Evolutionary conservation across 2,329 filamentous ascomycete genomes (phyloP).

Genomic region (Fusarium napiforme): DNA sequence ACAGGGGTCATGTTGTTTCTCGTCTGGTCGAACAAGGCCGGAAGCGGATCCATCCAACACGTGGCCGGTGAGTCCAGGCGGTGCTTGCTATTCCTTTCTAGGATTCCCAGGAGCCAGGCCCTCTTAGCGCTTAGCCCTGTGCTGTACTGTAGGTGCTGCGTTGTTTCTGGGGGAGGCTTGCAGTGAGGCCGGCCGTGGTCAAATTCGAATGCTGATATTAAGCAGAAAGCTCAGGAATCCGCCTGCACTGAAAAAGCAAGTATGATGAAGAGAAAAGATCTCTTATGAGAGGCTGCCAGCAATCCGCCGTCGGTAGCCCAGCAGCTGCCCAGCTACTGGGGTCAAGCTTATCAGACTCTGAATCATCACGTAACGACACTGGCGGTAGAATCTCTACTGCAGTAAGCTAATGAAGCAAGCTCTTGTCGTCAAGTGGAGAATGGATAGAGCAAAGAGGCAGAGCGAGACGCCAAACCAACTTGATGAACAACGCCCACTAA

Average conservation of each 20-base stretch:
- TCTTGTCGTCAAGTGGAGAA: not conserved
- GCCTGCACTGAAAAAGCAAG: slow-evolving; percentile 18
- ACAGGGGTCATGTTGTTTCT: slow-evolving; percentile 36
- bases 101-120: not conserved
- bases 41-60: slow-evolving; percentile 42
- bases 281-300: not conserved
- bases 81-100: slow-evolving; percentile 22
- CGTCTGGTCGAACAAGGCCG: slow-evolving; percentile 38
- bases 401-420: slow-evolving; percentile 21
- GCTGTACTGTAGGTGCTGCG: slow-evolving; percentile 17
- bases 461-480: too few relatives aligned
- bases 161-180: slow-evolving; percentile 3
- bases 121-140: slow-evolving; percentile 27
- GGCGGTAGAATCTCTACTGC: slow-evolving; percentile 5
- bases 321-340: not conserved
- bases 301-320: not conserved
- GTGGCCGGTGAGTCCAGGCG: slow-evolving; percentile 37
- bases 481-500: too few relatives aligned
- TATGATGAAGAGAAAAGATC: not conserved
- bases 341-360: slow-evolving; percentile 8
- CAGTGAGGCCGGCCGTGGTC: not conserved
- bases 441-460: too few relatives aligned
- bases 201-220: not conserved
- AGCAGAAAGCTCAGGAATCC: slow-evolving; percentile 10
- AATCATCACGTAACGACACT: slow-evolving; percentile 24